A percentile compares a stretch with the other conserved stretches of the same genome.
Evolutionary conservation across 2,329 filamentous ascomycete species (phyloP).

Genomic region (Lachnellula cervina): DNA sequence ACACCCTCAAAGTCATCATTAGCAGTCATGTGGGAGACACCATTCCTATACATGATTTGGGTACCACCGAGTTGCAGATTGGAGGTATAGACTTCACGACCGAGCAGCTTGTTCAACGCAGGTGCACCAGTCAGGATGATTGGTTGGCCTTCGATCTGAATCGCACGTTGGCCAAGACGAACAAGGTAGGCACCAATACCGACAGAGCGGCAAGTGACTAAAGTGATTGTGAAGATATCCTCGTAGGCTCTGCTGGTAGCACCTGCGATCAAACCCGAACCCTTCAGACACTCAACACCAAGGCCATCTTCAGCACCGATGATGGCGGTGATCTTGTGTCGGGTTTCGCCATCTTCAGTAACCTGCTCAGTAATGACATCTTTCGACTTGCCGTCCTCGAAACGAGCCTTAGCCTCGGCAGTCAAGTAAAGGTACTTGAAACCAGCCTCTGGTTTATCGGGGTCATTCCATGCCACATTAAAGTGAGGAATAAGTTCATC

Average conservation of each 20-base stretch:
- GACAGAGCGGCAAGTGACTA: constrained; percentile 96
- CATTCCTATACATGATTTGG: constrained; percentile 99
- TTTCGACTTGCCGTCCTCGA: constrained; percentile 70
- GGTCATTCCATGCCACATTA: constrained; percentile 93
- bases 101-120: constrained; percentile 95
- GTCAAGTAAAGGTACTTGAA: constrained; percentile 98
- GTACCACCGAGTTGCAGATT: constrained; percentile 99
- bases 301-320: constrained; percentile 92
- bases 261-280: constrained; percentile 96
- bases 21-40: constrained; percentile 98
- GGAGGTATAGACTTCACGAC: constrained; percentile 97
- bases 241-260: constrained; percentile 96
- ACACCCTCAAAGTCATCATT: constrained; percentile 97
- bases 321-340: constrained; percentile 91
- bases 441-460: constrained; percentile 71
- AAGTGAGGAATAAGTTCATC: constrained; percentile 97
- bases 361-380: constrained; percentile 86
- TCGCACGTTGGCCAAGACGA: constrained; percentile 94
- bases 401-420: constrained; percentile 77
- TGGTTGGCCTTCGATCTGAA: constrained; percentile 97
- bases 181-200: constrained; percentile 99
- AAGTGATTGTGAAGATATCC: constrained; percentile 96
- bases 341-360: constrained; percentile 78
- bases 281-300: constrained; percentile 94
- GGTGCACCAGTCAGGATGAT: constrained; percentile 98